Percentiles rank a stretch among this genome's conserved stretches.
Evolutionary conservation across 768 basidiomycete species (phyloP).

Genomic region (Cyclocybe aegerita): DNA sequence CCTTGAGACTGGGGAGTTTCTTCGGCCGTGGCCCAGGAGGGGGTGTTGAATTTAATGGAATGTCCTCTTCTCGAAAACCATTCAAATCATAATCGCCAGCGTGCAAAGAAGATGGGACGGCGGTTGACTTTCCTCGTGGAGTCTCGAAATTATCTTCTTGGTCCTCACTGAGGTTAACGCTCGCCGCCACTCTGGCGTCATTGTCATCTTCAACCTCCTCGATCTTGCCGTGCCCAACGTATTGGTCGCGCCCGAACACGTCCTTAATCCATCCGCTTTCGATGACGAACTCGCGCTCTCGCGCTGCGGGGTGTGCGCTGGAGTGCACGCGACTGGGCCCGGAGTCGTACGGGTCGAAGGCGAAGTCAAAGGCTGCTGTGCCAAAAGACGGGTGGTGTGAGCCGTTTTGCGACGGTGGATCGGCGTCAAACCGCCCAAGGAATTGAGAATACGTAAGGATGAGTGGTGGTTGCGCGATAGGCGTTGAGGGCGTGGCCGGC

Average conservation of each 20-base stretch:
- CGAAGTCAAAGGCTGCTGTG: conserved; percentile 9
- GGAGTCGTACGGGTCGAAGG: conserved; percentile 9
- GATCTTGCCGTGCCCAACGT: conserved; percentile 25
- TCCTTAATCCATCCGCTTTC: conserved; percentile 28
- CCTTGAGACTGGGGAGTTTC: conserved; percentile 23
- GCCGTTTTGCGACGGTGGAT: conserved; percentile 11
- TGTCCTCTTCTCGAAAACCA: conserved; percentile 7
- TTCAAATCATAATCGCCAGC: conserved; percentile 6
- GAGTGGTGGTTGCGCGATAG: conserved; percentile 8
- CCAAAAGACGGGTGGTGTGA: conserved; percentile 14
- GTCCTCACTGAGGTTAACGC: conserved; percentile 9
- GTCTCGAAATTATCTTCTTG: conserved; percentile 13
- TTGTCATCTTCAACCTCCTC: conserved; percentile 28
- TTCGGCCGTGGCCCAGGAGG: conserved; percentile 23
- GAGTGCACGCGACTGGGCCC: conserved; percentile 19
- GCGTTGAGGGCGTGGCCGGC: conserved; percentile 14
- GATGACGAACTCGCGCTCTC: conserved; percentile 12
- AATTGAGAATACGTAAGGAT: conserved; percentile 21
- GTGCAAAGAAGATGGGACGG: conserved; percentile 8
- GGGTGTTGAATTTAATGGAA: conserved; percentile 22
- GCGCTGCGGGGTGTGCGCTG: conserved; percentile 10
- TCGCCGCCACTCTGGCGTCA: conserved; percentile 4
- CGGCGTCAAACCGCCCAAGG: conserved; percentile 18
- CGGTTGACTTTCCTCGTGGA: conserved; percentile 11
- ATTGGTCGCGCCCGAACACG: conserved; percentile 18